A percentile compares a stretch with the other conserved stretches of the same genome.
Evolutionary conservation across 2,329 filamentous ascomycete species (phyloP).

Genomic region (Alternaria solani): DNA sequence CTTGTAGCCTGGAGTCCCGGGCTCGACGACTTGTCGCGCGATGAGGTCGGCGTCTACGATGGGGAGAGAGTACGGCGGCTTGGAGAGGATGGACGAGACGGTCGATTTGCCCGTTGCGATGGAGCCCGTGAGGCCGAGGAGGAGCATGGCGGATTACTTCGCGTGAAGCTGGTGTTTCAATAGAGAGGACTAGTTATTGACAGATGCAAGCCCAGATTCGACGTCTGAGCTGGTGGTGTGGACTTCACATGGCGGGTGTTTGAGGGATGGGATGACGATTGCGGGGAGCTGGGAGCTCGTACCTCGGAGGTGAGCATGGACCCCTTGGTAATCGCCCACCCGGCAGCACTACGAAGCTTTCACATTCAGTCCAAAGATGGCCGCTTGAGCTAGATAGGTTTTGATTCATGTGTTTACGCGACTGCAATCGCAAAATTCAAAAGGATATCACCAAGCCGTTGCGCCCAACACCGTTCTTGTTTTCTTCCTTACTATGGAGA

Average conservation of each 20-base stretch:
- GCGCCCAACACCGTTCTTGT: conserved; percentile 1
- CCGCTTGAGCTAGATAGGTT: background rate
- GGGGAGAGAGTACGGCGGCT: conserved; percentile 83
- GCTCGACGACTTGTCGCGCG: conserved; percentile 92
- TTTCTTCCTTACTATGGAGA: background rate
- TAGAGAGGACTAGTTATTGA: background rate
- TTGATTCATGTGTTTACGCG: background rate
- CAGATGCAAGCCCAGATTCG: background rate
- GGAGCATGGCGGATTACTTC: conserved; percentile 70
- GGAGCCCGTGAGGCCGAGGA: conserved; percentile 94
- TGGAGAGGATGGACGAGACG: conserved; percentile 82
- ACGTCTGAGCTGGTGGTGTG: conserved; percentile 2
- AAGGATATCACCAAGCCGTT: conserved; percentile 12
- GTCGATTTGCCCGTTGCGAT: conserved; percentile 99
- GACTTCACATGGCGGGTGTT: conserved; percentile 10
- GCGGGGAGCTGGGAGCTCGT: conserved; percentile 19
- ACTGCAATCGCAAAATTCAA: background rate
- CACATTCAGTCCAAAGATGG: background rate
- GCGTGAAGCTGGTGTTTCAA: background rate
- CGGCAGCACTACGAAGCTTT: background rate
- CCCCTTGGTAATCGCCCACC: background rate
- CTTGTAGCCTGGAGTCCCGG: conserved; percentile 83
- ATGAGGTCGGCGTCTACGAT: conserved; percentile 94
- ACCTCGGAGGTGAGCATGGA: conserved; percentile 17
- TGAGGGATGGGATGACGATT: conserved; percentile 16